These are phyloP conservation scores for Nakazawaea molendinolei DNA, from an alignment of 805 yeast genomes.

Conservation along the genomic window DNA sequence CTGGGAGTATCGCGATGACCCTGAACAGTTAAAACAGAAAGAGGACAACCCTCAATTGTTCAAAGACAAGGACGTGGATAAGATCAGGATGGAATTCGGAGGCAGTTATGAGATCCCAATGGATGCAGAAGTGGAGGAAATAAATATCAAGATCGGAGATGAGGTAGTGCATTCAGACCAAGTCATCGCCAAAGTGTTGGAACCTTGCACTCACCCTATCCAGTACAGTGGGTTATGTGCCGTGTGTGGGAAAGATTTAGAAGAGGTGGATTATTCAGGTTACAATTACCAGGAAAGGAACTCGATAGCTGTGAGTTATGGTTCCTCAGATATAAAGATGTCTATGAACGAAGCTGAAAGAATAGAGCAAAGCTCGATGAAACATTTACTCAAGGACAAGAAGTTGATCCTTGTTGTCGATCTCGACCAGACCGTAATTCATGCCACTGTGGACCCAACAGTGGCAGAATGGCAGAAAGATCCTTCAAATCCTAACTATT, in stretches of 20 bases:
- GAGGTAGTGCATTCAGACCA: constrained; percentile 42
- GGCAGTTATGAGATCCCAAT: constrained; percentile 82
- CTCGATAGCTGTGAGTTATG: constrained; percentile 85
- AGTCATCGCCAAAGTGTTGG: constrained; percentile 51
- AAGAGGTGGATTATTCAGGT: constrained; percentile 69
- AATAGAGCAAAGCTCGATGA: constrained; percentile 64
- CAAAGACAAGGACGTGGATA: constrained; percentile 34
- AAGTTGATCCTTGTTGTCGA: constrained; percentile 90
- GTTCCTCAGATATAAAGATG: constrained; percentile 75
- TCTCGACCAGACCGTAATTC: constrained; percentile 94
- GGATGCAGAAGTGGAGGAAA: constrained; percentile 54
- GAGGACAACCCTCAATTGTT: constrained; percentile 18
- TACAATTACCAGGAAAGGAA: constrained; percentile 66
- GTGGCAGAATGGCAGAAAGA: constrained; percentile 95
- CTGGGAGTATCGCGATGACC: constrained; percentile 57
- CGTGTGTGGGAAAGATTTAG: constrained; percentile 77
- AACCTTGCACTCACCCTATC: constrained; percentile 87
- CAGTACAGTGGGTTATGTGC: constrained; percentile 96
- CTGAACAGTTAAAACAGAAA: constrained; percentile 32
- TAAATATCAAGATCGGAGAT: constrained; percentile 52
- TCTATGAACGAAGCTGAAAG: constrained; percentile 81
- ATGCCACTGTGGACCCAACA: constrained; percentile 96
- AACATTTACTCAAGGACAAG: constrained; percentile 49
- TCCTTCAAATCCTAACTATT: constrained; percentile 76
- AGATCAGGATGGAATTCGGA: constrained; percentile 53